Percentiles rank a stretch among this genome's conserved stretches.
Evolutionary conservation across 176 grass and related monocot species (phyloP).

Genomic region (Puccinellia tenuiflora): DNA sequence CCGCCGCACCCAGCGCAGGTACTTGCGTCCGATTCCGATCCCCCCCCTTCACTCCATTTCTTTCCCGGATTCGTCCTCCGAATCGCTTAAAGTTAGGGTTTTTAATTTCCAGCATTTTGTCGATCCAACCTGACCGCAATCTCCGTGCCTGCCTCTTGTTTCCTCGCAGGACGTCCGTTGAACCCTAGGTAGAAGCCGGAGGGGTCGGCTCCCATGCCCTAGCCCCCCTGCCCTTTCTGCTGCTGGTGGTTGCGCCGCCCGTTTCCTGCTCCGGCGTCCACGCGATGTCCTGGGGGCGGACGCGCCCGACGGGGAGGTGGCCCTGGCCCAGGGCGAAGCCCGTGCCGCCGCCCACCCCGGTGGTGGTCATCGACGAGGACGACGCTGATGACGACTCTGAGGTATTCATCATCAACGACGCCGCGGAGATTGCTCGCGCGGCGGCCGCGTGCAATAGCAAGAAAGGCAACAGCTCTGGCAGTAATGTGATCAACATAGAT

Average conservation of each 20-base stretch:
- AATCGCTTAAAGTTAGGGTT: constrained; percentile 1
- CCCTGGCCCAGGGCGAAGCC: constrained; percentile 20
- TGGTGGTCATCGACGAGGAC: constrained; percentile 37
- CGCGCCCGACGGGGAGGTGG: neutral
- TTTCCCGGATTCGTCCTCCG: neutral
- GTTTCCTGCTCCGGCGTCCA: neutral
- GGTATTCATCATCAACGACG: constrained; percentile 43
- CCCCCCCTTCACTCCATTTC: neutral
- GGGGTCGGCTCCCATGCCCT: neutral
- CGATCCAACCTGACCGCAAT: neutral
- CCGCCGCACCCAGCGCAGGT: constrained; percentile 3
- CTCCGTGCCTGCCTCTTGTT: neutral
- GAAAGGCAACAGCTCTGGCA: constrained; percentile 18
- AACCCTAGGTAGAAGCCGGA: neutral
- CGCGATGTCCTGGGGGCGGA: constrained; percentile 34
- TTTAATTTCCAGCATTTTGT: neutral
- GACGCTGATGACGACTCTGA: constrained; percentile 7
- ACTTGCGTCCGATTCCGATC: neutral
- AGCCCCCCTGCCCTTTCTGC: constrained; percentile 3
- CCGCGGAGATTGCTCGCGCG: constrained; percentile 12
- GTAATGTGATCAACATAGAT: constrained; percentile 75
- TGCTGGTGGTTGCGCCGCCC: neutral
- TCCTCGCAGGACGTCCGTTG: constrained; percentile 19
- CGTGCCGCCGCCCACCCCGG: neutral
- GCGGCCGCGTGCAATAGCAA: constrained; percentile 17